Conservation (phyloP, 2,329 filamentous ascomycete species). For the Pseudogymnoascus sp. region DNA sequence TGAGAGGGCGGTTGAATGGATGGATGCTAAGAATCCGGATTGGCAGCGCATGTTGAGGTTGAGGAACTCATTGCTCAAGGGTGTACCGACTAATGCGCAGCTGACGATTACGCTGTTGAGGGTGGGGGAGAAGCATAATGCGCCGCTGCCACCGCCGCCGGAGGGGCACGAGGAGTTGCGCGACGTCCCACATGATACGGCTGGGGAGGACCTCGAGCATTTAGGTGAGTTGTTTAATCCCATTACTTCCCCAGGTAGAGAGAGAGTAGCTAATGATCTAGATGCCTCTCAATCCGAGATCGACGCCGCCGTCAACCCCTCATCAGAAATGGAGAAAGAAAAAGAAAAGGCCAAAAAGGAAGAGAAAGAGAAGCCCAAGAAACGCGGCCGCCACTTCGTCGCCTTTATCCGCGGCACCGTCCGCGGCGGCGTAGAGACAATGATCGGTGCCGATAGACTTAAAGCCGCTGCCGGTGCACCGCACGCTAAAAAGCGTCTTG, state of each 20-base stretch:
- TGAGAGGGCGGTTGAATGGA: conserved; percentile 44
- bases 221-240: conserved; percentile 38
- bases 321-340: conserved; percentile 34
- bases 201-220: conserved; percentile 42
- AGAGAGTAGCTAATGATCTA: conserved; percentile 11
- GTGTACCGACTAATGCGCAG: conserved; percentile 80
- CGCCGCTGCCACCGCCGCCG: conserved; percentile 52
- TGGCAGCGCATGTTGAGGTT: conserved; percentile 71
- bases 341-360: conserved; percentile 28
- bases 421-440: conserved; percentile 63
- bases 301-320: conserved; percentile 29
- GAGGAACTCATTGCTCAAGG: conserved; percentile 68
- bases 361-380: conserved; percentile 16
- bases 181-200: conserved; percentile 29
- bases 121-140: conserved; percentile 72
- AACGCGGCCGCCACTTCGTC: conserved; percentile 37
- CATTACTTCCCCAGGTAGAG: not conserved
- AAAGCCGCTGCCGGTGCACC: conserved; percentile 54
- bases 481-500: conserved; percentile 61
- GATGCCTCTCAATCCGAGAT: conserved; percentile 23
- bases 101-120: conserved; percentile 72
- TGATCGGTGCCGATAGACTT: conserved; percentile 61
- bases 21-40: conserved; percentile 55
- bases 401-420: conserved; percentile 60
- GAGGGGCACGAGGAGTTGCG: conserved; percentile 31